Conservation (phyloP, 2,329 filamentous ascomycete genomes). For the Chrysosphaeria jannelii region DNA sequence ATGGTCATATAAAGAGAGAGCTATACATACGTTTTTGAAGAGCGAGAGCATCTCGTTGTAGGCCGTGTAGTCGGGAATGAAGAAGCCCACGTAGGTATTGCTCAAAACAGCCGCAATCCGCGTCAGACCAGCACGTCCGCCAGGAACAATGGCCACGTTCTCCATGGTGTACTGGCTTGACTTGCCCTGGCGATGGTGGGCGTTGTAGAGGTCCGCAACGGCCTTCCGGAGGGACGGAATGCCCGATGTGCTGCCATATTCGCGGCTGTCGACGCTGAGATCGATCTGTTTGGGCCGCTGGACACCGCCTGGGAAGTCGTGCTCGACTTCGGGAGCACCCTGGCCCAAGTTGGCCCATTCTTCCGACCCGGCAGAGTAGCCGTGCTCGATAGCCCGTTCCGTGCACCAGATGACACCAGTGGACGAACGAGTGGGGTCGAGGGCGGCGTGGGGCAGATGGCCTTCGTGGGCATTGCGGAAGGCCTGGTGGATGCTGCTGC, state of each 20-base stretch:
- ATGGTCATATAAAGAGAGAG: neutral
- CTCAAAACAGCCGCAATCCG: slow-evolving; percentile 82
- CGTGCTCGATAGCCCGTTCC: slow-evolving; percentile 65
- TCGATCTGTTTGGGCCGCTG: slow-evolving; percentile 50
- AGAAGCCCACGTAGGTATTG: slow-evolving; percentile 79
- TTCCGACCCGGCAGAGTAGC: slow-evolving; percentile 54
- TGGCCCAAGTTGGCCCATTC: slow-evolving; percentile 84
- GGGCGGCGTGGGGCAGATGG: slow-evolving; percentile 67
- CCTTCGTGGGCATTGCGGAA: slow-evolving; percentile 78
- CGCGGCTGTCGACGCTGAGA: slow-evolving; percentile 46
- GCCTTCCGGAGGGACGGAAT: slow-evolving; percentile 76
- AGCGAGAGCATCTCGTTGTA: slow-evolving; percentile 94
- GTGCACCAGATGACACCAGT: slow-evolving; percentile 90
- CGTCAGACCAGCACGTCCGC: slow-evolving; percentile 74
- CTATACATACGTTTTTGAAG: slow-evolving; percentile 48
- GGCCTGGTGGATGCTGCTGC: slow-evolving; percentile 61
- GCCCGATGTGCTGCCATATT: slow-evolving; percentile 82
- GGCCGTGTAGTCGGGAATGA: slow-evolving; percentile 82
- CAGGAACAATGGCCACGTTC: slow-evolving; percentile 88
- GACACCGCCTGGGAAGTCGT: slow-evolving; percentile 76
- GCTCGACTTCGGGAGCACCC: slow-evolving; percentile 77
- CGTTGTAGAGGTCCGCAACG: slow-evolving; percentile 78
- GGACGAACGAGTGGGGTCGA: slow-evolving; percentile 63
- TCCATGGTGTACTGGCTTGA: slow-evolving; percentile 83
- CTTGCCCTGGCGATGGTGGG: slow-evolving; percentile 67